These are phyloP conservation scores for Zymoseptoria brevis DNA, from an alignment of 2,329 filamentous ascomycete genomes.

Conservation along the genomic window DNA sequence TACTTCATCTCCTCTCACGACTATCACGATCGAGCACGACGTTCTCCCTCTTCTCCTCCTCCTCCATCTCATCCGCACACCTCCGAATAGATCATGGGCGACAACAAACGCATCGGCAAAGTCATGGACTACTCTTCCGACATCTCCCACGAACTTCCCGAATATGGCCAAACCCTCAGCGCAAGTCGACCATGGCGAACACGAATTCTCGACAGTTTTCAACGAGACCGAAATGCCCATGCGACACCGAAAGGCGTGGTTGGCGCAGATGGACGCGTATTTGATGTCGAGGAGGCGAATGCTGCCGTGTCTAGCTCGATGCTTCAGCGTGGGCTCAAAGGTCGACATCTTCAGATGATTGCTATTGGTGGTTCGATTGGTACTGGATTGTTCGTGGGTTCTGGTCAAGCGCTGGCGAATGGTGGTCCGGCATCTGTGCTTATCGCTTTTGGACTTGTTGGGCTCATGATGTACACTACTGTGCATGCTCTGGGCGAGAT, in stretches of 20 bases:
- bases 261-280: conserved; percentile 48
- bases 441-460: conserved; percentile 26
- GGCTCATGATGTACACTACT: conserved; percentile 28
- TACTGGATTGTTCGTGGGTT: conserved; percentile 31
- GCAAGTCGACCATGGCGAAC: conserved; percentile 17
- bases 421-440: conserved; percentile 31
- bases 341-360: conserved; percentile 92
- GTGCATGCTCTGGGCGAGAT: conserved; percentile 30
- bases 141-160: conserved; percentile 11
- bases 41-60: neutral
- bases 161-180: conserved; percentile 20
- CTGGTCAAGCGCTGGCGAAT: conserved; percentile 24
- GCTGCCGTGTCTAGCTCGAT: conserved; percentile 62
- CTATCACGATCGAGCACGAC: neutral
- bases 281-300: conserved; percentile 56
- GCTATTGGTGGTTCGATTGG: conserved; percentile 41
- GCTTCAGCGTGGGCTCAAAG: conserved; percentile 66
- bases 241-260: conserved; percentile 40
- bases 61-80: neutral
- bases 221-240: conserved; percentile 51
- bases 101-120: conserved; percentile 4
- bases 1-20: neutral
- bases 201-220: conserved; percentile 54
- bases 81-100: neutral
- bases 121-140: conserved; percentile 12